Base-by-base conservation (phyloP, 768 basidiomycete genomes). In the Boletus fagicola region DNA sequence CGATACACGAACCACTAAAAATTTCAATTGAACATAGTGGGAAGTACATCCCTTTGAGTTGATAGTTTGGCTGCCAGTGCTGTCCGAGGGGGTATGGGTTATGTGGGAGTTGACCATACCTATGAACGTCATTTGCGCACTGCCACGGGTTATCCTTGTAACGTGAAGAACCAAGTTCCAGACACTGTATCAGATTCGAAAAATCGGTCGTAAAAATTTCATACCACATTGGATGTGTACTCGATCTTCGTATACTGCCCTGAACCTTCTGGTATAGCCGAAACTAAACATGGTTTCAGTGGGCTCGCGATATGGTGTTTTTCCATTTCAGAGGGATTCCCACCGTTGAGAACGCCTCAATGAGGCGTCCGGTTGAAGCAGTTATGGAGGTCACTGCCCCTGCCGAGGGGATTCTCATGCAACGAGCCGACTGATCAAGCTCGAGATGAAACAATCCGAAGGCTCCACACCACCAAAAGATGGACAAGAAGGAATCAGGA, bases 201-300 rank as follows among this genome's bases (percentile, higher is more conserved):
- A 31, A 8, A 30, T 35, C 30, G 31, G 13, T 40, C 48, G 43
- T 49, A 53, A 49, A 20, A n/a, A 35, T 40, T 12, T 35, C 56
- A 31, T 47, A 45, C 24, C 9, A 13, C n/a, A n/a, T n/a, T n/a
- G n/a, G n/a, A 30, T 8, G 42, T 11, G 18, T 28, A 10, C 12
- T 46, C 15, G 24, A 44, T 18, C 40, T 38, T 36, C 22, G 20
- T 28, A 22, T 7, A 20, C 30, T n/a, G n/a, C 26, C 33, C n/a
- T 12, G 28, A 57, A 61, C 58, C 26, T 53, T 65, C 10, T 47
- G 35, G 24, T 10, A 33, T 39, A 51, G 26, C 63, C 51, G 54
- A 56, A 26, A 64, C 28, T 16, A 45, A 36, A 48, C 20, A 22
- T 48, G 51, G 43, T 20, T 30, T 20, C 4, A 20, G 20, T 7